phyloP scores from a whole-genome alignment of 2,329 filamentous ascomycete genomes.

The Tolypocladium amazonense region DNA sequence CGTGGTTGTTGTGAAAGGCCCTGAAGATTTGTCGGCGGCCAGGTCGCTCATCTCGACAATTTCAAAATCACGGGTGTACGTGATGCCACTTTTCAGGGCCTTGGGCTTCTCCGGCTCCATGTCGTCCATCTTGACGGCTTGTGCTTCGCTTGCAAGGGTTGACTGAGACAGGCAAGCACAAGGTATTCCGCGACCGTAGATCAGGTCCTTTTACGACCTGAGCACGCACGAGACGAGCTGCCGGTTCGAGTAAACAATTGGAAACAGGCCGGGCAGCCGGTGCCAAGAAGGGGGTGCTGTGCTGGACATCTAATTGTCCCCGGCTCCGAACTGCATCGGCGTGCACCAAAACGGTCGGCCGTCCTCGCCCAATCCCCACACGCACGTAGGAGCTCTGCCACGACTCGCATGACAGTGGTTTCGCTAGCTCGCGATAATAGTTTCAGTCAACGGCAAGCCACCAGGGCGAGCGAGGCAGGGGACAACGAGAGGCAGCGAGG shows the following conservation, averaged over 20 bases:
- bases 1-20: slow-evolving; percentile 4
- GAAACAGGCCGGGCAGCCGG: not conserved
- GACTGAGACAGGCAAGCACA: not conserved
- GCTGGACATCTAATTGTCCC: not conserved
- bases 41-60: slow-evolving; percentile 9
- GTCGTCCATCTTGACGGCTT: slow-evolving; percentile 1
- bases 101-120: slow-evolving; percentile 2
- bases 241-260: not conserved
- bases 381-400: not conserved
- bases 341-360: not conserved
- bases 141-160: not conserved
- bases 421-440: not conserved
- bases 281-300: not conserved
- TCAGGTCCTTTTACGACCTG: not conserved
- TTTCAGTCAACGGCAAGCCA: not conserved
- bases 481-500: not conserved
- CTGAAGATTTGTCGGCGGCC: not conserved
- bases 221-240: not conserved
- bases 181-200: not conserved
- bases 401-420: not conserved
- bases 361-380: not conserved
- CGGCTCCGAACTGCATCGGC: not conserved
- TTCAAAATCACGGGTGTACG: slow-evolving; percentile 8
- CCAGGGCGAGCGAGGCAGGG: not conserved
- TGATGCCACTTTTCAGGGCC: slow-evolving; percentile 6